These are phyloP conservation scores for Hemileccinum impolitum DNA, from an alignment of 768 basidiomycete species.

Conservation along the genomic window DNA sequence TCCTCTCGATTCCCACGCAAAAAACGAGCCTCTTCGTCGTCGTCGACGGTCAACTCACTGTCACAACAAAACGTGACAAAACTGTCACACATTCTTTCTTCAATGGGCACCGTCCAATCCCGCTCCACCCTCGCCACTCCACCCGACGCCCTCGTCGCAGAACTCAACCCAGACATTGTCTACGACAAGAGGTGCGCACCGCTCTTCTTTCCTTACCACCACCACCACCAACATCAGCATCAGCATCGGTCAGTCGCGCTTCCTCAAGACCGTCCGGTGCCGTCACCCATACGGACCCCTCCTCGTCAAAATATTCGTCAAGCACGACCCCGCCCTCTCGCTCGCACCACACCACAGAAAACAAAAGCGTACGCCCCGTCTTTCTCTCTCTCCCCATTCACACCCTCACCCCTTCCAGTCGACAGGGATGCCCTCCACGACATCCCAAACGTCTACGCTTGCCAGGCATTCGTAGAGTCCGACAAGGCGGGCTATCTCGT, in stretches of 20 bases:
- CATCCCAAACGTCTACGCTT: conserved; percentile 84
- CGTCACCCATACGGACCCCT: conserved; percentile 79
- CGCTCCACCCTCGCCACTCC: conserved; percentile 72
- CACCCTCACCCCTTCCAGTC: conserved; percentile 40
- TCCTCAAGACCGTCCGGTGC: conserved; percentile 82
- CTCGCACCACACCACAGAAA: conserved; percentile 70
- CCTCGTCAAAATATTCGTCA: conserved; percentile 93
- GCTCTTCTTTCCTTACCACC: too few species aligned
- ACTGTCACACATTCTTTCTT: conserved; percentile 20
- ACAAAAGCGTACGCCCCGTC: conserved; percentile 59
- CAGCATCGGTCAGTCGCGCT: conserved; percentile 31
- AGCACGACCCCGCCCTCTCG: conserved; percentile 83
- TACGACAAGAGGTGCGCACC: conserved; percentile 84
- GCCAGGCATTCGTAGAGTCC: conserved; percentile 88
- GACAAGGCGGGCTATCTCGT: conserved; percentile 95
- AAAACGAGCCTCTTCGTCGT: neutral
- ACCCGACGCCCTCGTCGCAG: conserved; percentile 86
- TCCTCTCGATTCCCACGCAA: neutral
- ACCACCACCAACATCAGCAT: too few species aligned
- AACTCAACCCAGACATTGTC: conserved; percentile 80
- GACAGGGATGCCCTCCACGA: conserved; percentile 83
- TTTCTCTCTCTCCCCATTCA: neutral
- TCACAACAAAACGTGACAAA: conserved; percentile 15
- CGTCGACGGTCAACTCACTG: neutral
- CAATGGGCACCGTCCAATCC: conserved; percentile 80